These are phyloP conservation scores for Hirsutella minnesotensis DNA, from an alignment of 2,329 filamentous ascomycete genomes.

Conservation along the genomic window DNA sequence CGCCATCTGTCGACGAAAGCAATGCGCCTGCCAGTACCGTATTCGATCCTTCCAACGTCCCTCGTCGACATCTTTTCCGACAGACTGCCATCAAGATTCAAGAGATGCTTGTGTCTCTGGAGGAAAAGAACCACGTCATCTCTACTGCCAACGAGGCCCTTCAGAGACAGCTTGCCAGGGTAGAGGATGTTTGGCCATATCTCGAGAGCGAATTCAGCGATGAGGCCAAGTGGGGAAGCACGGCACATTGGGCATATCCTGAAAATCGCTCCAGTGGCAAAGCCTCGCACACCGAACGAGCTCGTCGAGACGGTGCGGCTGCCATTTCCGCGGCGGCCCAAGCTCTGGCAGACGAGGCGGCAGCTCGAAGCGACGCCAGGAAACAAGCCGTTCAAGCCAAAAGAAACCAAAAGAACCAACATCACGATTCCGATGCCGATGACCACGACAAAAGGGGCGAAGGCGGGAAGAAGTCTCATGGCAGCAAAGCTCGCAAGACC, in stretches of 20 bases:
- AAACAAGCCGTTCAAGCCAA: constrained; percentile 73
- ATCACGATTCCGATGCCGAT: constrained; percentile 70
- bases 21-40: constrained; percentile 28
- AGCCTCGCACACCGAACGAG: constrained; percentile 57
- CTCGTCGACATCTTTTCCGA: constrained; percentile 62
- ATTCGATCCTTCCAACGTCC: constrained; percentile 46
- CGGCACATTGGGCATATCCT: constrained; percentile 90
- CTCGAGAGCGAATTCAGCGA: constrained; percentile 86
- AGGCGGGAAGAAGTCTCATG: constrained; percentile 48
- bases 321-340: constrained; percentile 67
- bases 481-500: constrained; percentile 52
- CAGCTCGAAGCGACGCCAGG: constrained; percentile 70
- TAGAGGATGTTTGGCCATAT: constrained; percentile 79
- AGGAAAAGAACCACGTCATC: constrained; percentile 97
- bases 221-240: constrained; percentile 84
- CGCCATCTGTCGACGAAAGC: constrained; percentile 30
- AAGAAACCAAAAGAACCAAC: constrained; percentile 57
- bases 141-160: constrained; percentile 85
- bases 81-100: constrained; percentile 68
- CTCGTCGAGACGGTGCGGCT: constrained; percentile 66
- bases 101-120: constrained; percentile 78
- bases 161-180: constrained; percentile 68
- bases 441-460: constrained; percentile 45
- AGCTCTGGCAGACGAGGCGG: constrained; percentile 70
- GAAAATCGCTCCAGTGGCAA: constrained; percentile 57